Evolutionary conservation across 2,329 filamentous ascomycete genomes (phyloP).

Genomic region (Lasiodiplodia citricola): DNA sequence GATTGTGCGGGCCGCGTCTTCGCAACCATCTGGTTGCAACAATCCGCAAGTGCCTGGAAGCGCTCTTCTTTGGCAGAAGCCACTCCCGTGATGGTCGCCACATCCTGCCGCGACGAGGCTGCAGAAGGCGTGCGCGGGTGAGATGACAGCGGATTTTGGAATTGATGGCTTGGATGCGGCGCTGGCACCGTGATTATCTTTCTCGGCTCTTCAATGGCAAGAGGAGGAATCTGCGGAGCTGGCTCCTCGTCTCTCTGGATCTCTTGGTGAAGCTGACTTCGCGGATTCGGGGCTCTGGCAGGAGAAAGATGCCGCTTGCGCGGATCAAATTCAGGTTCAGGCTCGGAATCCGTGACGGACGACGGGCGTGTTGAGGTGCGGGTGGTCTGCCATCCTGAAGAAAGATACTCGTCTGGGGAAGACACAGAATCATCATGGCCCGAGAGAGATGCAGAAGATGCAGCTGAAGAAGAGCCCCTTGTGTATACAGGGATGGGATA

Average conservation of each 20-base stretch:
- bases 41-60: background rate
- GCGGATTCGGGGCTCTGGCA: background rate
- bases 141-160: constrained; percentile 1
- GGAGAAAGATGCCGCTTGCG: constrained; percentile 14
- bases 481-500: constrained; percentile 8
- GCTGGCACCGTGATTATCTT: background rate
- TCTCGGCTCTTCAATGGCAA: background rate
- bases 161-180: constrained; percentile 14
- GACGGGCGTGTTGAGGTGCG: constrained; percentile 12
- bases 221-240: background rate
- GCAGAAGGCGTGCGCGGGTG: background rate
- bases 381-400: constrained; percentile 18
- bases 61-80: background rate
- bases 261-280: constrained; percentile 8
- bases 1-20: constrained; percentile 15
- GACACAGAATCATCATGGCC: background rate
- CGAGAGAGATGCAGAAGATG: background rate
- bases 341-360: constrained; percentile 5
- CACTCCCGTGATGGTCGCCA: background rate
- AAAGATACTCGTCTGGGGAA: constrained; percentile 3
- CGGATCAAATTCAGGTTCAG: background rate
- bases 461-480: background rate
- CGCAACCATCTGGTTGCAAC: background rate
- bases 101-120: constrained; percentile 1
- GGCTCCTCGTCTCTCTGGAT: constrained; percentile 9